Evolutionary conservation across 2,329 filamentous ascomycete species (phyloP).

Genomic region (Cladophialophora exuberans): DNA sequence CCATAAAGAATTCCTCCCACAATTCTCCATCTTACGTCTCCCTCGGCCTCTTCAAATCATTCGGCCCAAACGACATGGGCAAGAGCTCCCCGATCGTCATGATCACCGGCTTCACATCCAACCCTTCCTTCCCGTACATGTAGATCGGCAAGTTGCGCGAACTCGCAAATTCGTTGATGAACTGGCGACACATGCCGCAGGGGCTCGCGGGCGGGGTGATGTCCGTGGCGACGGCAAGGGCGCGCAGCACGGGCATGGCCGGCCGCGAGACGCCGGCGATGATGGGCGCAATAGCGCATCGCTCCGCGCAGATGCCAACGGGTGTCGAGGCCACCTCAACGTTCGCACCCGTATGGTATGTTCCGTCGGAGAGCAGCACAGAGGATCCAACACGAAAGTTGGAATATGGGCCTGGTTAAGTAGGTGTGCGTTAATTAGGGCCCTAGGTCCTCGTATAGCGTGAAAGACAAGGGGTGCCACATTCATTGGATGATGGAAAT

Average conservation of each 20-base stretch:
- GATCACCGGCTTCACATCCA: constrained; percentile 52
- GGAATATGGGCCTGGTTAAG: constrained; percentile 72
- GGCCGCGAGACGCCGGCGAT: constrained; percentile 57
- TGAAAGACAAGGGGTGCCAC: not conserved
- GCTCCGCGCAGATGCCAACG: constrained; percentile 92
- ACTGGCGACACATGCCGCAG: constrained; percentile 79
- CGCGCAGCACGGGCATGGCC: constrained; percentile 63
- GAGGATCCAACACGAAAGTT: constrained; percentile 87
- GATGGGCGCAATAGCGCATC: constrained; percentile 83
- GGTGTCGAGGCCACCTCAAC: constrained; percentile 94
- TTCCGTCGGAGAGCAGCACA: constrained; percentile 64
- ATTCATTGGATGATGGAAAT: too few species aligned
- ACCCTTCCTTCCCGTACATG: constrained; percentile 86
- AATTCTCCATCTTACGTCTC: not conserved
- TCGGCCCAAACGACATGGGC: constrained; percentile 59
- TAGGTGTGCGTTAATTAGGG: not conserved
- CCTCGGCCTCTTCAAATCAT: constrained; percentile 43
- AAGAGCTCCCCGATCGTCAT: constrained; percentile 67
- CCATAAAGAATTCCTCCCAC: too few species aligned
- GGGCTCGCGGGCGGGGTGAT: constrained; percentile 69
- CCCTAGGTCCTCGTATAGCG: not conserved
- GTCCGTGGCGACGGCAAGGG: constrained; percentile 84
- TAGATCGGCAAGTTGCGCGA: constrained; percentile 72
- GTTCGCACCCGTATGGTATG: constrained; percentile 75
- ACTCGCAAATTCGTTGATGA: constrained; percentile 65